A percentile compares a stretch with the other conserved stretches of the same genome.
Conservation (phyloP, 2,329 filamentous ascomycete genomes). For the Cladorrhinum sp. region DNA sequence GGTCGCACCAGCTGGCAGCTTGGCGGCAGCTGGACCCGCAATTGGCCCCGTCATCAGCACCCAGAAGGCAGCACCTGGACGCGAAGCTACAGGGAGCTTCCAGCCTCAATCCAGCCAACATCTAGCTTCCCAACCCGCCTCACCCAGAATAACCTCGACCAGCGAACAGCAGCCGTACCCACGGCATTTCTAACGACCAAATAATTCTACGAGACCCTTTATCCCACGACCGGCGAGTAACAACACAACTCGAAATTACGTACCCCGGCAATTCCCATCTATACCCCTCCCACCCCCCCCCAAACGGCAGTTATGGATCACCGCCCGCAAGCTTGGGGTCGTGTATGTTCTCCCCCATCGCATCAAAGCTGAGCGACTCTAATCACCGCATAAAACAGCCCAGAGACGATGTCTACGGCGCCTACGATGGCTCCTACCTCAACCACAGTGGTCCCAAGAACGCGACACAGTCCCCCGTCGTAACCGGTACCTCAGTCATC, state of each 20-base stretch:
- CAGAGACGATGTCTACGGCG: conserved; percentile 93
- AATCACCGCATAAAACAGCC: conserved; percentile 55
- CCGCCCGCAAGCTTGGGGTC: conserved; percentile 69
- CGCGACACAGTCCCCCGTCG: conserved; percentile 88
- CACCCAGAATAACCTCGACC: conserved; percentile 9
- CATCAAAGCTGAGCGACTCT: conserved; percentile 1
- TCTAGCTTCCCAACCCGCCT: conserved; percentile 19
- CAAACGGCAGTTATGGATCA: conserved; percentile 56
- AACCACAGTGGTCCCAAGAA: conserved; percentile 68
- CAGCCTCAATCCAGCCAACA: conserved; percentile 25
- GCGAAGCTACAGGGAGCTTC: conserved; percentile 33
- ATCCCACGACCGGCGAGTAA: neutral
- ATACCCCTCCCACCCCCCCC: neutral
- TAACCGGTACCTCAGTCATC: conserved; percentile 94
- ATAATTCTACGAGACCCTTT: neutral
- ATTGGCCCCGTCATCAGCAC: conserved; percentile 6
- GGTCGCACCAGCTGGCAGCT: conserved; percentile 10
- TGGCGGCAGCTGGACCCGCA: conserved; percentile 13
- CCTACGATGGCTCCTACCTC: conserved; percentile 86
- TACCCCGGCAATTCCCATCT: neutral
- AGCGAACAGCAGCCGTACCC: neutral
- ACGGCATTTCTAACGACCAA: neutral
- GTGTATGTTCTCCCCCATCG: conserved; percentile 49
- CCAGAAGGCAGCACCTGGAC: conserved; percentile 31
- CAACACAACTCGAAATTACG: neutral